phyloP scores from a whole-genome alignment of 768 basidiomycete species.

The Dendrothele bispora region DNA sequence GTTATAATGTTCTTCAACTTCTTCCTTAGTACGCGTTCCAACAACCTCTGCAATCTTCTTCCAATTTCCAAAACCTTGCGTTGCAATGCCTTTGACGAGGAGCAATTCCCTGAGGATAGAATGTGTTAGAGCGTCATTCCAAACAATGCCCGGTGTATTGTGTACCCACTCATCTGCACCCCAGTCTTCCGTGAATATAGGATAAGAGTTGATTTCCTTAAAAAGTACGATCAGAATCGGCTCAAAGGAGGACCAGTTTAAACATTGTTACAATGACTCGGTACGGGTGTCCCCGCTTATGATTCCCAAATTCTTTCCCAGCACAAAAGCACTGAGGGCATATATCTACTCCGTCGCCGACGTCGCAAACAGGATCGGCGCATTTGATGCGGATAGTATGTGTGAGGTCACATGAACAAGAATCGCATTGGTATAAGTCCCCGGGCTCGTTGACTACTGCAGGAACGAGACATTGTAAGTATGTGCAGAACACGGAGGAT shows the following conservation, averaged over 20 bases:
- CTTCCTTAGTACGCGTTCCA: slow-evolving; percentile 91
- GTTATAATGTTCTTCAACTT: slow-evolving; percentile 89
- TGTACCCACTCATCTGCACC: slow-evolving; percentile 89
- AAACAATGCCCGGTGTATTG: background rate
- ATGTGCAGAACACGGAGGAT: slow-evolving; percentile 2
- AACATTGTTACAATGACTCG: slow-evolving; percentile 84
- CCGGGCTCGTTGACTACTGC: slow-evolving; percentile 80
- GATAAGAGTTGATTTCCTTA: slow-evolving; percentile 94
- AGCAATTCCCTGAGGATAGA: slow-evolving; percentile 69
- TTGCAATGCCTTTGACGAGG: slow-evolving; percentile 82
- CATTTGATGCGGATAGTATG: slow-evolving; percentile 98
- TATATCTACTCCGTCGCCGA: slow-evolving; percentile 82
- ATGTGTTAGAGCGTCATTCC: background rate
- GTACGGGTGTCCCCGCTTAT: slow-evolving; percentile 86
- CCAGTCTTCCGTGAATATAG: slow-evolving; percentile 95
- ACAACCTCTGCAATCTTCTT: slow-evolving; percentile 93
- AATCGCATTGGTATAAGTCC: slow-evolving; percentile 80
- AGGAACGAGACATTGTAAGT: slow-evolving; percentile 7
- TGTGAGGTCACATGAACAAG: slow-evolving; percentile 85
- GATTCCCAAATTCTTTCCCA: slow-evolving; percentile 85
- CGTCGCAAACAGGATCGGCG: slow-evolving; percentile 70
- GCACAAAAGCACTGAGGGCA: slow-evolving; percentile 92
- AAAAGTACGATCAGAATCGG: slow-evolving; percentile 4
- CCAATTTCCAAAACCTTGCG: slow-evolving; percentile 95
- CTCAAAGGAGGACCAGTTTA: background rate